Evolutionary conservation across 2,329 filamentous ascomycete species (phyloP).

Genomic region (Monilinia polystroma): DNA sequence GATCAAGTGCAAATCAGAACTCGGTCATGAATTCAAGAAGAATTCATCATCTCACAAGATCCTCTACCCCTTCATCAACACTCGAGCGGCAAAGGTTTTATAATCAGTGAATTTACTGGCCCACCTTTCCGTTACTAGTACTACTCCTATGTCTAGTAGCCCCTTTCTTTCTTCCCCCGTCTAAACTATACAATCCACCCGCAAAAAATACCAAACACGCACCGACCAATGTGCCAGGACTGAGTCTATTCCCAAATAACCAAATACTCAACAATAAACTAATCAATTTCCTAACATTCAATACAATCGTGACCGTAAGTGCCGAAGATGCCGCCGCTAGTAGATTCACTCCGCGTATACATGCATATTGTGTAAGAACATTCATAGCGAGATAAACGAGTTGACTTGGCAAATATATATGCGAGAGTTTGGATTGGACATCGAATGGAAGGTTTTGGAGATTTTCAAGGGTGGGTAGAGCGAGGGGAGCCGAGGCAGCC

Average conservation of each 20-base stretch:
- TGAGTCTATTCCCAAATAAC: conserved; percentile 85
- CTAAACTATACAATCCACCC: conserved; percentile 86
- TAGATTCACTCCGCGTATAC: conserved; percentile 95
- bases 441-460: conserved; percentile 41
- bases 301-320: conserved; percentile 90
- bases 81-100: background rate
- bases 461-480: conserved; percentile 41
- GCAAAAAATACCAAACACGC: conserved; percentile 85
- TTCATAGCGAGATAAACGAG: conserved; percentile 71
- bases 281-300: conserved; percentile 92
- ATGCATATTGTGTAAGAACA: conserved; percentile 87
- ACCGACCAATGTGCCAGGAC: conserved; percentile 73
- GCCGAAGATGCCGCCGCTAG: conserved; percentile 85
- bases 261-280: conserved; percentile 90
- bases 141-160: conserved; percentile 6
- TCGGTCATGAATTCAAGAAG: background rate
- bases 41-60: background rate
- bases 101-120: conserved; percentile 18
- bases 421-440: conserved; percentile 42
- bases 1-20: background rate
- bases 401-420: conserved; percentile 61
- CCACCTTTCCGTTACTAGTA: conserved; percentile 21
- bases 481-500: conserved; percentile 60
- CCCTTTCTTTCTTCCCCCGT: conserved; percentile 42
- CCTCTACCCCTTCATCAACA: too few species aligned